Evolutionary conservation across 1,139 yeast species (phyloP).

Genomic region (Pichia sp.): DNA sequence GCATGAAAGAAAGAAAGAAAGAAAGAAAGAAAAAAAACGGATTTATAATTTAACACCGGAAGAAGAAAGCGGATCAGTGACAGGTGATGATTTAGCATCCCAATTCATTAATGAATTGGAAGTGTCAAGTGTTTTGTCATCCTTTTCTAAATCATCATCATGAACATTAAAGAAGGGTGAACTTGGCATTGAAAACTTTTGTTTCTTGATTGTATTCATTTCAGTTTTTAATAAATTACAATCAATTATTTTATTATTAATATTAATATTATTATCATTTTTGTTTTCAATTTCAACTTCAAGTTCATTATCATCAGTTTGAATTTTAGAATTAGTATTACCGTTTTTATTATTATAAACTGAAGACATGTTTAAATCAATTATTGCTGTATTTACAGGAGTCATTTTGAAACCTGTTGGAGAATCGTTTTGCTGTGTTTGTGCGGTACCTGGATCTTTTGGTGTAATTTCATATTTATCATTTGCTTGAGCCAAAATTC

Average conservation of each 20-base stretch:
- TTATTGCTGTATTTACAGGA: not conserved
- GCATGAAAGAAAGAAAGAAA: no score
- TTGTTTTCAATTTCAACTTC: not conserved
- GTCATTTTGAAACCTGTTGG: constrained; percentile 10
- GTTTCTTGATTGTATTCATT: not conserved
- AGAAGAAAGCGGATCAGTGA: constrained; percentile 18
- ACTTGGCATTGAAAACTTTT: constrained; percentile 24
- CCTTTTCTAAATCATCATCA: constrained; percentile 17
- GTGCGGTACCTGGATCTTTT: constrained; percentile 25
- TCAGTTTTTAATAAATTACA: not conserved
- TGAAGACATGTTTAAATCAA: constrained; percentile 1
- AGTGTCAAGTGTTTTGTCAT: constrained; percentile 18
- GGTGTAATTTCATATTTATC: constrained; percentile 27
- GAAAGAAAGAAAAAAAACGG: no score
- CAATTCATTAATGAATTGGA: constrained; percentile 21
- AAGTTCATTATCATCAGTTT: not conserved
- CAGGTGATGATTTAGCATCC: constrained; percentile 25
- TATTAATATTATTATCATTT: not conserved
- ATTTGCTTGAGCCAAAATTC: constrained; percentile 12
- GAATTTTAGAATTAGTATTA: not conserved
- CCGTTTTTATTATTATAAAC: not conserved
- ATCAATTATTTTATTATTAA: not conserved
- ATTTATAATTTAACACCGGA: not conserved
- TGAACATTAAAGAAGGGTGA: constrained; percentile 26
- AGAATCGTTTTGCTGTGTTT: constrained; percentile 11